Conservation (phyloP, 1,284 basidiomycete species). For the Ustilago vetiveriae region DNA sequence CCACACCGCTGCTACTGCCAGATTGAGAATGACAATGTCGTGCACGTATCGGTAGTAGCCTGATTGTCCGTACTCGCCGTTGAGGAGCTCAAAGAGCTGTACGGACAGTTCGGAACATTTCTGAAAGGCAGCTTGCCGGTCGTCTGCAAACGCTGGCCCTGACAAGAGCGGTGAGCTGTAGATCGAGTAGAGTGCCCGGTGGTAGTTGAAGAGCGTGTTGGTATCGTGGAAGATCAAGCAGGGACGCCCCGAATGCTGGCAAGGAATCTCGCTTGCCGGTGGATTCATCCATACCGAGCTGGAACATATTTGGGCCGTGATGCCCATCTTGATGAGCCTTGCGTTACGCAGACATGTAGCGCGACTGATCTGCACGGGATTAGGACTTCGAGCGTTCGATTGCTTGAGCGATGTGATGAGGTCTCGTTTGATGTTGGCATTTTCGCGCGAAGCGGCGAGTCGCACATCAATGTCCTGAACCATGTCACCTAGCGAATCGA, state of each 20-base stretch:
- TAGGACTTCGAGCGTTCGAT: conserved; percentile 36
- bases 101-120: conserved; percentile 48
- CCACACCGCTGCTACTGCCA: conserved; percentile 48
- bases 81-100: conserved; percentile 46
- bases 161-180: conserved; percentile 41
- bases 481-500: conserved; percentile 51
- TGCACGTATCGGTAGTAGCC: conserved; percentile 50
- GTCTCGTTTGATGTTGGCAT: conserved; percentile 51
- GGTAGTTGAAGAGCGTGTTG: conserved; percentile 52
- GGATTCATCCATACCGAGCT: conserved; percentile 44
- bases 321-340: conserved; percentile 48
- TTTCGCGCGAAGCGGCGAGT: conserved; percentile 49
- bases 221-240: conserved; percentile 49
- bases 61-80: conserved; percentile 41
- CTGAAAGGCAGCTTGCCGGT: conserved; percentile 43
- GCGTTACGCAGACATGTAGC: conserved; percentile 50
- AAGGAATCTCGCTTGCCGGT: conserved; percentile 46
- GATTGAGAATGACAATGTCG: conserved; percentile 52
- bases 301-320: conserved; percentile 41
- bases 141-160: conserved; percentile 28
- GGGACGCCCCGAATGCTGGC: conserved; percentile 45
- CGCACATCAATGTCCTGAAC: conserved; percentile 50
- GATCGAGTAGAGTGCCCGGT: conserved; percentile 51
- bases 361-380: conserved; percentile 35
- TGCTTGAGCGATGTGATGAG: conserved; percentile 43